phyloP scores from a whole-genome alignment of 1,139 yeast species.

The Scheffersomyces titani region DNA sequence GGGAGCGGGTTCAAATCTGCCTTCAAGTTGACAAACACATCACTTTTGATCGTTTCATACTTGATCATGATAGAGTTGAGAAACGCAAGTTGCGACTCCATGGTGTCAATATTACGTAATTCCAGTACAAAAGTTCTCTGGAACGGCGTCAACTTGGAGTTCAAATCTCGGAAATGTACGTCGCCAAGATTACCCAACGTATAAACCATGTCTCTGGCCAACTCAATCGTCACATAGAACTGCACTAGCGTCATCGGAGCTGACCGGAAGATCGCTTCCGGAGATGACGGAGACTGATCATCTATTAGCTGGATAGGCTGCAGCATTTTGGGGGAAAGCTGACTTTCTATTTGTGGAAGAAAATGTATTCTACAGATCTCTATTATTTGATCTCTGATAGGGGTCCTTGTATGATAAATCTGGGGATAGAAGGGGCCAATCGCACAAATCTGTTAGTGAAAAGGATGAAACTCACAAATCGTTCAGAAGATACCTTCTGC shows the following conservation, averaged over 20 bases:
- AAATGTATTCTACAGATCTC: not conserved
- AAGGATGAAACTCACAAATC: not conserved
- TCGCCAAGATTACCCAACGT: conserved; percentile 79
- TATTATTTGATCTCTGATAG: not conserved
- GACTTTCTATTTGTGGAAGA: not conserved
- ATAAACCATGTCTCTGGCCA: conserved; percentile 83
- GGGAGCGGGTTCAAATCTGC: conserved; percentile 16
- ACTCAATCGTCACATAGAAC: conserved; percentile 87
- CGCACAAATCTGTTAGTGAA: not conserved
- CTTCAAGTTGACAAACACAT: conserved; percentile 11
- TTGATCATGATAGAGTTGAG: conserved; percentile 20
- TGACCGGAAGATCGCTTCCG: conserved; percentile 47
- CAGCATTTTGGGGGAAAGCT: not conserved
- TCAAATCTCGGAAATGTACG: conserved; percentile 89
- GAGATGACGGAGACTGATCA: not conserved
- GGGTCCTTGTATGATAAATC: not conserved
- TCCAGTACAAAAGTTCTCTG: conserved; percentile 88
- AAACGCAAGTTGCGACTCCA: conserved; percentile 30
- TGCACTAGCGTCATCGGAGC: conserved; percentile 96
- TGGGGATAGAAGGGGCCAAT: not conserved
- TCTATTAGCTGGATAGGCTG: conserved; percentile 1
- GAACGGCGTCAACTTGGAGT: conserved; percentile 73
- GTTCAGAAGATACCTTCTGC: not conserved
- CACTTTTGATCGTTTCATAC: conserved; percentile 15
- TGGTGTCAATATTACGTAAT: conserved; percentile 53